These are phyloP conservation scores for Nitzschia palea DNA, from an alignment of 108 stramenopile species.

Conservation along the genomic window DNA sequence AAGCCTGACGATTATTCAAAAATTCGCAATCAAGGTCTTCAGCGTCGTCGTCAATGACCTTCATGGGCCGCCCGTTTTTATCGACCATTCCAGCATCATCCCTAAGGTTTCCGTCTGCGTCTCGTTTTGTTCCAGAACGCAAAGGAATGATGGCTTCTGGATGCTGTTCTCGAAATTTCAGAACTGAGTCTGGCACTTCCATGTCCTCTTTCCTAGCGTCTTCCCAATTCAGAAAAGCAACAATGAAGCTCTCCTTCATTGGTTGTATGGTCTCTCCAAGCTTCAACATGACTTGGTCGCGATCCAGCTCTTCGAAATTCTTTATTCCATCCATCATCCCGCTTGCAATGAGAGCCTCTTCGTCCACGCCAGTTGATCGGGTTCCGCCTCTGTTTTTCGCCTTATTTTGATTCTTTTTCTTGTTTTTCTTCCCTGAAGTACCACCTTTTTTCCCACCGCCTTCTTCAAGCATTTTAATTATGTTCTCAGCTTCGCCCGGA, in stretches of 20 bases:
- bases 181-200: slow-evolving; percentile 66
- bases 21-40: slow-evolving; percentile 91
- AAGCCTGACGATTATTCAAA: slow-evolving; percentile 84
- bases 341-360: slow-evolving; percentile 65
- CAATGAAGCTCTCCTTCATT: slow-evolving; percentile 98
- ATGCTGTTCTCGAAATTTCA: slow-evolving; percentile 50
- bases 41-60: slow-evolving; percentile 85
- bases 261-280: slow-evolving; percentile 91
- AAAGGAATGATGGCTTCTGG: slow-evolving; percentile 27
- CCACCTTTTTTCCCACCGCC: slow-evolving; percentile 67
- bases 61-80: slow-evolving; percentile 53
- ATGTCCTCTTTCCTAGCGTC: slow-evolving; percentile 74
- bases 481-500: slow-evolving; percentile 97
- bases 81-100: slow-evolving; percentile 32
- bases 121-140: slow-evolving; percentile 44
- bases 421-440: slow-evolving; percentile 62
- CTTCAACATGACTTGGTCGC: slow-evolving; percentile 93
- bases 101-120: slow-evolving; percentile 41
- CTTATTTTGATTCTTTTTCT: slow-evolving; percentile 50
- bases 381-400: slow-evolving; percentile 61
- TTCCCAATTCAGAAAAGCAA: slow-evolving; percentile 91
- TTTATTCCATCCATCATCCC: slow-evolving; percentile 56
- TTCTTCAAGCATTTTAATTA: slow-evolving; percentile 92
- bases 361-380: slow-evolving; percentile 57
- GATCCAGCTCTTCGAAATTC: slow-evolving; percentile 54